A percentile compares a stretch with the other conserved stretches of the same genome.
Evolutionary conservation across 257 asterid genomes (phyloP).

Genomic region (Plantago elongata): DNA sequence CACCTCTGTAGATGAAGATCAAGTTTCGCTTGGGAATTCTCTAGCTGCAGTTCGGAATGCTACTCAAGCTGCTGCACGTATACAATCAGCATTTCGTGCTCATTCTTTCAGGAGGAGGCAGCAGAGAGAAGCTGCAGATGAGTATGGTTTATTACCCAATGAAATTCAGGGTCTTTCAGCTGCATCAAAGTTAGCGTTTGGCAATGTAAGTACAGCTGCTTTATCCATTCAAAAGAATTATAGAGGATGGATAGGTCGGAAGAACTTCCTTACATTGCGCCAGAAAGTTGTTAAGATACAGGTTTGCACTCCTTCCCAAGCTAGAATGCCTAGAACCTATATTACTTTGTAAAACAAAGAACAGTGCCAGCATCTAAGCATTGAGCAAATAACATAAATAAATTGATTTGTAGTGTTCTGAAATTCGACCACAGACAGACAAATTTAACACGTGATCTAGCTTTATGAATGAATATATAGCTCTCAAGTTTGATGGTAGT

Average conservation of each 20-base stretch:
- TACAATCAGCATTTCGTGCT: constrained; percentile 94
- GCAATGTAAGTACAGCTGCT: constrained; percentile 69
- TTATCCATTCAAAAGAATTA: constrained; percentile 85
- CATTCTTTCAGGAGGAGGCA: constrained; percentile 86
- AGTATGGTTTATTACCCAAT: constrained; percentile 32
- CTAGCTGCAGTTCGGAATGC: constrained; percentile 86
- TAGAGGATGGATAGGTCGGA: constrained; percentile 90
- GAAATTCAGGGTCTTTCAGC: constrained; percentile 59
- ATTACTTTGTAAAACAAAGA: no score
- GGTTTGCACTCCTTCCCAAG: constrained; percentile 25
- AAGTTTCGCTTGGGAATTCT: constrained; percentile 57
- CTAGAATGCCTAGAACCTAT: no score
- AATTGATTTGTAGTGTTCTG: no score
- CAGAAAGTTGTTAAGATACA: constrained; percentile 95
- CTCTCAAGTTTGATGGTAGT: no score
- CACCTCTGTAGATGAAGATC: constrained; percentile 47
- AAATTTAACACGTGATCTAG: no score
- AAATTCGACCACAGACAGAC: no score
- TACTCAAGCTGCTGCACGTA: constrained; percentile 92
- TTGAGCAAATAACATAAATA: no score
- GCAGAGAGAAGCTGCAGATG: constrained; percentile 52
- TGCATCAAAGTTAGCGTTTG: constrained; percentile 58
- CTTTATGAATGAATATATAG: no score
- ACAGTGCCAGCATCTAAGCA: no score
- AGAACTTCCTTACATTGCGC: constrained; percentile 71